Conservation (phyloP, 352 stramenopile genomes). For the Pythium chondricola region DNA sequence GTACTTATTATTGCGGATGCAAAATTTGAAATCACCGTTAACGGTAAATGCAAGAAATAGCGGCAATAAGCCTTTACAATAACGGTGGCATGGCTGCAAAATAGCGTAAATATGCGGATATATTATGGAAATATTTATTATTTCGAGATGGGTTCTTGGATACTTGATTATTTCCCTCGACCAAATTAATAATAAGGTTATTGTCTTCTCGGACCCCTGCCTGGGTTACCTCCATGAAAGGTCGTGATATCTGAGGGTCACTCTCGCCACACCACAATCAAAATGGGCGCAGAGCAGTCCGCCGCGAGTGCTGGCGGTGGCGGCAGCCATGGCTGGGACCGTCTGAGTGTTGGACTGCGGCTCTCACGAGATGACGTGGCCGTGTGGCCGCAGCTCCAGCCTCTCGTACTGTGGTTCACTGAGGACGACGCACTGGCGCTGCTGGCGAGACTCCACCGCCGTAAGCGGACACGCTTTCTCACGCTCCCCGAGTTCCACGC, state of each 20-base stretch:
- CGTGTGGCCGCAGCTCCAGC: conserved; percentile 53
- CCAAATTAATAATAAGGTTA: no score
- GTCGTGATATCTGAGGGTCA: no score
- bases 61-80: no score
- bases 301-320: conserved; percentile 1
- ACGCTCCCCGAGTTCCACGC: conserved; percentile 38
- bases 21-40: conserved; percentile 1
- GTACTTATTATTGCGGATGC: no score
- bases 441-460: conserved; percentile 17
- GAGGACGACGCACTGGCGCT: conserved; percentile 37
- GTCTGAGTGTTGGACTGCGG: not conserved
- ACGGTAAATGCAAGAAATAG: no score
- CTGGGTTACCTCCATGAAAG: not conserved
- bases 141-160: no score
- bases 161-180: no score
- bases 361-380: conserved; percentile 23
- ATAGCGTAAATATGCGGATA: no score
- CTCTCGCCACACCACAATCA: no score
- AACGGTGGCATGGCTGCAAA: no score
- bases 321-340: not conserved
- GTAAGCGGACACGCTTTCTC: conserved; percentile 27
- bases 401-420: conserved; percentile 62
- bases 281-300: conserved; percentile 41
- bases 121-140: no score
- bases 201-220: no score